Evolutionary conservation across 768 basidiomycete genomes (phyloP).

Genomic region (Vishniacozyma victoriae): DNA sequence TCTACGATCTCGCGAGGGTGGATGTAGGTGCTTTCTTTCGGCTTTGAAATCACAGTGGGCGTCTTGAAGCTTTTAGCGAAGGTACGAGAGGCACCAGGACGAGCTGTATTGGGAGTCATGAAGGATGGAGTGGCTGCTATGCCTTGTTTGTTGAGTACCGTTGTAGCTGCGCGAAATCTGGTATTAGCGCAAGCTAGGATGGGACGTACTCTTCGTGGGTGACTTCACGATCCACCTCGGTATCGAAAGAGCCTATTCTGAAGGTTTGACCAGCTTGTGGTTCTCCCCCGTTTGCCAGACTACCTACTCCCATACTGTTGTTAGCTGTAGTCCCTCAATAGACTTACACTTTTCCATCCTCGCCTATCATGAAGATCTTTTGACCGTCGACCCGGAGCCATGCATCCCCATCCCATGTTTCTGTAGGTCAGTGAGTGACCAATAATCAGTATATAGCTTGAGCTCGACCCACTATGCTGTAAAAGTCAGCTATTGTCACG

Average conservation of each 20-base stretch:
- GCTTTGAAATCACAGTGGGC: conserved; percentile 18
- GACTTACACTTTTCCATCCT: conserved; percentile 39
- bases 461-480: conserved; percentile 26
- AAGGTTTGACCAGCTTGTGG: conserved; percentile 27
- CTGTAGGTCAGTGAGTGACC: conserved; percentile 8
- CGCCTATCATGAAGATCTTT: conserved; percentile 33
- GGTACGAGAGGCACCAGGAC: conserved; percentile 1
- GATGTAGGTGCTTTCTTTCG: background rate
- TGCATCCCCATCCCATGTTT: conserved; percentile 47
- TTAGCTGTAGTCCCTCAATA: background rate
- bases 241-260: conserved; percentile 31
- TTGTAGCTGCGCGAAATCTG: conserved; percentile 18
- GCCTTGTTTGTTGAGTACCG: conserved; percentile 22
- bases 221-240: conserved; percentile 22
- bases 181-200: background rate
- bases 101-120: background rate
- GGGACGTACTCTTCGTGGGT: conserved; percentile 21
- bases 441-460: background rate
- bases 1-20: background rate
- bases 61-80: conserved; percentile 39
- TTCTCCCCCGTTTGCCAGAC: conserved; percentile 11
- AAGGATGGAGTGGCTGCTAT: background rate
- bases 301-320: conserved; percentile 16
- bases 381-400: conserved; percentile 33
- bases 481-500: background rate